Percentiles rank a stretch among this genome's conserved stretches.
Conservation (phyloP, 345 rosid species). For the Murraya koenigii region DNA sequence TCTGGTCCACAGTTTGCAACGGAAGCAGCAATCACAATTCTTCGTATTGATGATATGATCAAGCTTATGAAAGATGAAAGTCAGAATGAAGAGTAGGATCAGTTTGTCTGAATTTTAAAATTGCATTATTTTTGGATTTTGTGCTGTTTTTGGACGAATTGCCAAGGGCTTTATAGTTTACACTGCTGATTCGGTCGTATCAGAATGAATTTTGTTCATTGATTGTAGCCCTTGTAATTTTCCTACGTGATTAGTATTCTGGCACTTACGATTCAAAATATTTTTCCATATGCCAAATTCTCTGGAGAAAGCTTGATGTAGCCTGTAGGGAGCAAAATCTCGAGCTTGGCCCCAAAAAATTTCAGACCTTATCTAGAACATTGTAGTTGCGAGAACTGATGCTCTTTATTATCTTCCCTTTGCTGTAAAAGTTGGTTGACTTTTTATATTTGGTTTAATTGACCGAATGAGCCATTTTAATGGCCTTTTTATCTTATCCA, state of each 20-base stretch:
- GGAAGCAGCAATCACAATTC: slow-evolving; percentile 97
- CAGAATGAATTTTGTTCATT: not conserved
- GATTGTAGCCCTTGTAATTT: not conserved
- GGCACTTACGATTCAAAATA: not conserved
- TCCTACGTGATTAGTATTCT: not conserved
- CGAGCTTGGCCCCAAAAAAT: not conserved
- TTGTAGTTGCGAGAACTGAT: not conserved
- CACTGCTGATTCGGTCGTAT: not conserved
- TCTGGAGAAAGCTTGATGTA: not conserved
- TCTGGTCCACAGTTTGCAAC: slow-evolving; percentile 34
- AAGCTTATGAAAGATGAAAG: slow-evolving; percentile 89
- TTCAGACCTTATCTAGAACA: not conserved
- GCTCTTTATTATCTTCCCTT: not conserved
- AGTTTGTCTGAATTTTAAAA: not conserved
- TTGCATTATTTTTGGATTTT: not conserved
- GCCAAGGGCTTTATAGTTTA: not conserved
- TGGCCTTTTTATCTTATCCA: no score
- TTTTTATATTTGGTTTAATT: no score
- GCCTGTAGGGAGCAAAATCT: not conserved
- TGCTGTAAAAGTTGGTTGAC: no score
- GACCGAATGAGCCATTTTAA: no score
- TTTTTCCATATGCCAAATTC: no score
- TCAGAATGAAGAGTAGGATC: slow-evolving; percentile 48
- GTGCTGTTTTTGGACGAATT: not conserved
- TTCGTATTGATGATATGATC: slow-evolving; percentile 98